phyloP scores from a whole-genome alignment of 2,329 filamentous ascomycete genomes.

The Fusarium keratoplasticum region DNA sequence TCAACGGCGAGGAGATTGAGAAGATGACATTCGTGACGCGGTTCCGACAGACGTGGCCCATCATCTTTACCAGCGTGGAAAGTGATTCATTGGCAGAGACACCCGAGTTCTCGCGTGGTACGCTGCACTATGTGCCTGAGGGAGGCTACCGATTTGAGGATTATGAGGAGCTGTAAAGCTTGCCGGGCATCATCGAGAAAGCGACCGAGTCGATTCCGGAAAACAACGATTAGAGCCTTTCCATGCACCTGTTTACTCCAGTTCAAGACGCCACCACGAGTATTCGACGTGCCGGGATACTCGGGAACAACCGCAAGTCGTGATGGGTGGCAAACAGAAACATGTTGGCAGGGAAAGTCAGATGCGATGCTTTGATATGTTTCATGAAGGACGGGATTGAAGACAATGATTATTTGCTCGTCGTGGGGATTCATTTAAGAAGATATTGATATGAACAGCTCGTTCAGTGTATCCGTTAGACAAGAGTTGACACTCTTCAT shows the following conservation, averaged over 20 bases:
- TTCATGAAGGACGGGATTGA: not conserved
- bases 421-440: not conserved
- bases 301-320: not conserved
- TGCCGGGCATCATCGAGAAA: not conserved
- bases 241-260: not conserved
- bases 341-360: not conserved
- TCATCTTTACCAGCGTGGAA: slow-evolving; percentile 3
- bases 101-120: not conserved
- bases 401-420: not conserved
- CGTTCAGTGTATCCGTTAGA: not conserved
- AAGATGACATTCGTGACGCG: not conserved
- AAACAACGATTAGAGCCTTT: not conserved
- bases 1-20: not conserved
- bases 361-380: not conserved
- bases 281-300: too few species aligned
- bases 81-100: not conserved
- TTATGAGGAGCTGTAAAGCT: not conserved
- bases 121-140: not conserved
- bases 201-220: too few species aligned
- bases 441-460: not conserved
- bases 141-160: not conserved
- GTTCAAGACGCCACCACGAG: not conserved
- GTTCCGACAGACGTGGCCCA: not conserved
- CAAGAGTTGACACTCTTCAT: not conserved
- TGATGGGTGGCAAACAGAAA: not conserved